Conservation (phyloP, 371 early-diverging fungal species). For the Capillidium heterosporum region DNA sequence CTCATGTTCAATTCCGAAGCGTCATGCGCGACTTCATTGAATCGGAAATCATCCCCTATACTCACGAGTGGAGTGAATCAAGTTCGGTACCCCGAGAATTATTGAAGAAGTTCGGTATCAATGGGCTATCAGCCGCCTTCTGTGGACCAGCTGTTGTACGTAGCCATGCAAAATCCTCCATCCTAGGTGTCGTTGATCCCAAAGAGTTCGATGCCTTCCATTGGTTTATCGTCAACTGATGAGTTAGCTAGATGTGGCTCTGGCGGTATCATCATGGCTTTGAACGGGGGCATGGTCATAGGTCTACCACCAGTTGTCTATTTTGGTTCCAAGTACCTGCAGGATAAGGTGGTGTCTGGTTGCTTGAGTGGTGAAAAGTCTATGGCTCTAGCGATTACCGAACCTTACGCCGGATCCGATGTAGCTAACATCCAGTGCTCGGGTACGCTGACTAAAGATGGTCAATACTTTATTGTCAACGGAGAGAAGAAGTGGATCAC, state of each 20-base stretch:
- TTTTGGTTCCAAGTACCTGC: constrained; percentile 48
- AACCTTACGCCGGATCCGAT: constrained; percentile 50
- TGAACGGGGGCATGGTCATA: constrained; percentile 48
- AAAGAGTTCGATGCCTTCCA: constrained; percentile 66
- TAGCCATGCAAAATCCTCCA: constrained; percentile 10
- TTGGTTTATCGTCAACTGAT: constrained; percentile 49
- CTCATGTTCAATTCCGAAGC: constrained; percentile 51
- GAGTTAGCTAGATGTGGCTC: constrained; percentile 68
- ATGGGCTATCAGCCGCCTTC: constrained; percentile 46
- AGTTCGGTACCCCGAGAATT: constrained; percentile 46
- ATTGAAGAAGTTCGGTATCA: constrained; percentile 45
- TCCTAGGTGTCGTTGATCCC: constrained; percentile 20
- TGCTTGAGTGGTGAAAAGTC: constrained; percentile 53
- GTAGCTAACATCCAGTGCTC: constrained; percentile 57
- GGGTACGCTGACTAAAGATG: constrained; percentile 54
- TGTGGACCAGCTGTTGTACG: constrained; percentile 22
- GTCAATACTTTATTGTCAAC: constrained; percentile 51
- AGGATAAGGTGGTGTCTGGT: constrained; percentile 41
- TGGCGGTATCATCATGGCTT: constrained; percentile 67
- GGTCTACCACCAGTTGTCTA: constrained; percentile 60
- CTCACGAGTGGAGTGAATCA: constrained; percentile 70
- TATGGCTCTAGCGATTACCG: constrained; percentile 58
- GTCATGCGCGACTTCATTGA: constrained; percentile 52
- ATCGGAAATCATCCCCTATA: constrained; percentile 59
- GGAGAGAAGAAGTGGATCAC: constrained; percentile 83